Evolutionary conservation across 2,329 filamentous ascomycete species (phyloP), one percentile per base, ranked within the genome.

Genomic region (Xylariaceae sp.): DNA sequence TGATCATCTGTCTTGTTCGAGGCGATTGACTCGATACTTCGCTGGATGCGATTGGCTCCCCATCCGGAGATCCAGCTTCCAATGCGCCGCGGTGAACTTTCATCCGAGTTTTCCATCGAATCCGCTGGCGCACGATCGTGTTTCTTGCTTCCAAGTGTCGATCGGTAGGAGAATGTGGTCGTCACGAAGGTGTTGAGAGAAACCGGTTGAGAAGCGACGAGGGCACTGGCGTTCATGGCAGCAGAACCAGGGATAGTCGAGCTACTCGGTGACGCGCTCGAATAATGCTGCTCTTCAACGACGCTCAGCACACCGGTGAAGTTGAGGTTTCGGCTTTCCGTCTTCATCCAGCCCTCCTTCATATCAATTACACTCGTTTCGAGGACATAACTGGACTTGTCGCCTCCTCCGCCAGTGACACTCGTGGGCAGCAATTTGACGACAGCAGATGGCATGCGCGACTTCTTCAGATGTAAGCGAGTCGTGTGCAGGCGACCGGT

Each of bases 251-350:
- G 59, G 3, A 56, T 37, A 15, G 69, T 39, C 8, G 67, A 59
- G n/a, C 73, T 70, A 34, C 74, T 71, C 8, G 79, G 76, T 39
- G 70, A 65, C 2, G 69, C 63, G 2, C 74, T 67, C 35, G 78
- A 80, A 74, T 90, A 94, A 58, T 82, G 76, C 71, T 94, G 90
- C 66, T 85, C 80, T 76, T 94, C 90, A 17, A 92, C 79, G 10
- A 94, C 89, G 52, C 86, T 89, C 45, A 94, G 75, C 15, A 94
- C 87, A 61, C 89, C 88, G 4, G 89, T 90, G 75, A 88, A 93
- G 74, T 93, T 90, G 56, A 94, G 79, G 69, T 94, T 94, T 64
- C 85, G 82, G 68, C 86, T 90, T 75, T 93, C 89, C 0, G 88
- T 90, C 71, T 84, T 82, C 88, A 94, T 92, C 85, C 88, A 90